Percentiles rank a stretch among this genome's conserved stretches.
These are phyloP conservation scores for Oryza rufipogon DNA, from an alignment of 176 grass and related monocot genomes.

Conservation along the genomic window DNA sequence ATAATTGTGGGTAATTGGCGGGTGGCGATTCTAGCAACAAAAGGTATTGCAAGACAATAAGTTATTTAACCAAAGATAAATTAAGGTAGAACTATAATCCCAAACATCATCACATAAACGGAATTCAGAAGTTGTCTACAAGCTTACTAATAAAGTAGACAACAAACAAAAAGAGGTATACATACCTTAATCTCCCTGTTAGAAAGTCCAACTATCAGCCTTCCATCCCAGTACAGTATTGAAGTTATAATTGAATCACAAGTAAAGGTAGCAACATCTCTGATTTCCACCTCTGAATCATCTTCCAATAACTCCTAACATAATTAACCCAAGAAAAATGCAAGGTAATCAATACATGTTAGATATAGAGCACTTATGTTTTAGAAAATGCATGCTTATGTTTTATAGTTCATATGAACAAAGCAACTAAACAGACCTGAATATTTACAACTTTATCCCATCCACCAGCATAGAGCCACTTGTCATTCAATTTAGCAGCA, in stretches of 20 bases:
- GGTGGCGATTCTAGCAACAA: background rate
- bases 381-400: background rate
- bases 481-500: constrained; percentile 61
- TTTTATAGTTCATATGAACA: background rate
- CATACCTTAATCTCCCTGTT: constrained; percentile 90
- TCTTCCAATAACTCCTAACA: constrained; percentile 65
- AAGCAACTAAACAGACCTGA: constrained; percentile 52
- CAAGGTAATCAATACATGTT: constrained; percentile 8
- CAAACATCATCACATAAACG: background rate
- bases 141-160: background rate
- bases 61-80: background rate
- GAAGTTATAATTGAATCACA: constrained; percentile 84
- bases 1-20: constrained; percentile 8
- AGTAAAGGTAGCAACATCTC: constrained; percentile 65
- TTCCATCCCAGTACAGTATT: constrained; percentile 66
- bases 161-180: background rate
- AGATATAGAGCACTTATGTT: background rate
- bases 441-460: constrained; percentile 86
- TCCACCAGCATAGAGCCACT: constrained; percentile 80
- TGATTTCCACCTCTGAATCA: constrained; percentile 70
- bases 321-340: constrained; percentile 4
- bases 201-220: constrained; percentile 74
- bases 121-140: background rate
- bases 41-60: background rate
- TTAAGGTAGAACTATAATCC: background rate